phyloP scores from a whole-genome alignment of 495 filamentous ascomycete genomes.

The Lasiosphaeriaceae sp. region DNA sequence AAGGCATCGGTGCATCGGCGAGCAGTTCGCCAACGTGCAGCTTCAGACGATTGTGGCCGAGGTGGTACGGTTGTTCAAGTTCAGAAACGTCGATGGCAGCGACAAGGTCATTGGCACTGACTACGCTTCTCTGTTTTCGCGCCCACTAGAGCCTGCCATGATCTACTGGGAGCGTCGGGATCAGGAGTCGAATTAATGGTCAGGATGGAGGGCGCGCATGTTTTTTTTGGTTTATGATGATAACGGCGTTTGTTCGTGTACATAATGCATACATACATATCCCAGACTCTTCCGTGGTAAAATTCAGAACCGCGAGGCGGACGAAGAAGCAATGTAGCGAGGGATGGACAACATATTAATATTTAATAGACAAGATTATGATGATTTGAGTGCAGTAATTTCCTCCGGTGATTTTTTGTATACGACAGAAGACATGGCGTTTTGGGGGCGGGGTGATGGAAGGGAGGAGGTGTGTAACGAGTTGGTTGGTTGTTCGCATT shows the following conservation, averaged over 20 bases:
- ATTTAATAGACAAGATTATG: conserved; percentile 5
- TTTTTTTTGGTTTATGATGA: background rate
- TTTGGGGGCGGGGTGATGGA: no score
- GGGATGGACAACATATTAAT: conserved; percentile 3
- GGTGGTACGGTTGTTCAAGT: conserved; percentile 69
- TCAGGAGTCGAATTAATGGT: no score
- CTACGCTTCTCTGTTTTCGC: conserved; percentile 66
- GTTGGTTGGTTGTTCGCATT: background rate
- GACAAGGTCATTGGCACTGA: conserved; percentile 75
- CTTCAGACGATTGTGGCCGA: conserved; percentile 79
- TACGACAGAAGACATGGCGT: no score
- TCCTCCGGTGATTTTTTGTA: no score
- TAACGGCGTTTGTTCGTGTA: background rate
- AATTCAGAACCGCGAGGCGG: background rate
- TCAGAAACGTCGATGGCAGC: conserved; percentile 66
- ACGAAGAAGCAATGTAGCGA: background rate
- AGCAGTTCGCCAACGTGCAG: conserved; percentile 95
- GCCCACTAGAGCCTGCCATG: conserved; percentile 60
- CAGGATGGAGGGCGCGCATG: background rate
- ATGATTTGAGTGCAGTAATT: no score
- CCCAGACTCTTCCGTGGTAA: no score
- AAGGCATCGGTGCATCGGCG: conserved; percentile 90
- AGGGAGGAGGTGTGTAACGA: no score
- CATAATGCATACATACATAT: background rate
- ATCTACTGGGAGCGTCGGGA: conserved; percentile 62